Evolutionary conservation across 2,329 filamentous ascomycete species (phyloP).

Genomic region (Penicillium olsonii): DNA sequence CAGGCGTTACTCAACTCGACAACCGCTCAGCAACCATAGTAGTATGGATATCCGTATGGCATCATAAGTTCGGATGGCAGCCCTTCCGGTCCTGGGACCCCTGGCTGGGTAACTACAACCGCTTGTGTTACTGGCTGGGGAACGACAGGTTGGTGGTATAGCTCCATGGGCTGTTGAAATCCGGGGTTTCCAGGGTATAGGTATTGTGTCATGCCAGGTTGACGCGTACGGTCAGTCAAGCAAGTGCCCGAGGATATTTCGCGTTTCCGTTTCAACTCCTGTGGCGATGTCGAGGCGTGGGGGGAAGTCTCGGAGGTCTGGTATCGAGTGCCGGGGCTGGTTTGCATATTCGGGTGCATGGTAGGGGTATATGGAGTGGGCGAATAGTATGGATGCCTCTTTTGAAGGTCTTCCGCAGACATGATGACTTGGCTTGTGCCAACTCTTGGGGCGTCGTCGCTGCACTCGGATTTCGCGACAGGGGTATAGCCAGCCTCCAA

Average conservation of each 20-base stretch:
- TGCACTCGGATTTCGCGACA: constrained; percentile 4
- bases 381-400: constrained; percentile 3
- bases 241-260: constrained; percentile 4
- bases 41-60: constrained; percentile 27
- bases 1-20: neutral
- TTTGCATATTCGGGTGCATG: constrained; percentile 2
- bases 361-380: constrained; percentile 10
- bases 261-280: constrained; percentile 22
- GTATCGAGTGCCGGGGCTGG: constrained; percentile 11
- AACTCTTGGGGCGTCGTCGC: constrained; percentile 1
- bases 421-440: constrained; percentile 8
- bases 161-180: constrained; percentile 12
- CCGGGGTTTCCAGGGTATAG: constrained; percentile 13
- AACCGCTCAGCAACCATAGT: constrained; percentile 26
- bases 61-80: constrained; percentile 18
- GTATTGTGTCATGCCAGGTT: neutral
- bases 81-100: constrained; percentile 7
- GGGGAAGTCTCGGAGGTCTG: neutral
- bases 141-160: constrained; percentile 8
- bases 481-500: constrained; percentile 10
- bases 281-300: constrained; percentile 7
- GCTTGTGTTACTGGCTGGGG: constrained; percentile 1
- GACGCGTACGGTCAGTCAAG: constrained; percentile 2
- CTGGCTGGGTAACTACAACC: constrained; percentile 6
- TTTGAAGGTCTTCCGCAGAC: constrained; percentile 6